Percentiles rank a stretch among this genome's conserved stretches.
Conservation (phyloP, 495 filamentous ascomycete genomes). For the Chaetomidium leptoderma region DNA sequence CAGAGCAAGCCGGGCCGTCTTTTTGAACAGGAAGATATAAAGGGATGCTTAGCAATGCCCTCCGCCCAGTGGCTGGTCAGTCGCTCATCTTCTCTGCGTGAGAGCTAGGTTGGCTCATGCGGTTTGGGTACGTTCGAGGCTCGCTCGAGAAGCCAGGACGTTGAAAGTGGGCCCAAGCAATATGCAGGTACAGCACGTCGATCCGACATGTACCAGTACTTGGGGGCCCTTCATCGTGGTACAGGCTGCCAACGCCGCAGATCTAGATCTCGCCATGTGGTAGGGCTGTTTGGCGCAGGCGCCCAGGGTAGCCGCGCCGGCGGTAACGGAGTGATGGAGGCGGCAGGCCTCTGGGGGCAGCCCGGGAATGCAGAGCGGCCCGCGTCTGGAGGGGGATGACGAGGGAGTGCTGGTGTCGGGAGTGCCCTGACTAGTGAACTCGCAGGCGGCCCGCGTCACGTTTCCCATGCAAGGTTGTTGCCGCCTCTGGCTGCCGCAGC, state of each 20-base stretch:
- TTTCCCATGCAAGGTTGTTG: constrained; percentile 1
- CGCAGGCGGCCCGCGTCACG: background rate
- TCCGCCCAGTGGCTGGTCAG: background rate
- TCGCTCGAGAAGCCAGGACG: constrained; percentile 17
- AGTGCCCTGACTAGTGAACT: background rate
- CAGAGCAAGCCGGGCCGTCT: background rate
- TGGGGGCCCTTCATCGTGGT: constrained; percentile 4
- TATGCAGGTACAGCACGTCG: constrained; percentile 26
- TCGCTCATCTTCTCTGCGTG: background rate
- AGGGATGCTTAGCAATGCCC: background rate
- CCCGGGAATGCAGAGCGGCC: background rate
- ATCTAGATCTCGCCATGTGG: constrained; percentile 21
- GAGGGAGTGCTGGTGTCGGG: background rate
- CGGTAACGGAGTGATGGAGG: constrained; percentile 17
- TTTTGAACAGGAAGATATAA: constrained; percentile 1
- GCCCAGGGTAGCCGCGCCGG: constrained; percentile 17
- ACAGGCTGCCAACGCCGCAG: constrained; percentile 12
- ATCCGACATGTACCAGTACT: constrained; percentile 25
- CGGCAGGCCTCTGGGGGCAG: background rate
- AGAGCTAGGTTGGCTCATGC: background rate
- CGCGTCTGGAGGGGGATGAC: background rate
- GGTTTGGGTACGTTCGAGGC: constrained; percentile 4
- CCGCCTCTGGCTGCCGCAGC: constrained; percentile 9
- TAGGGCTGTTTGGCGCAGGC: constrained; percentile 23
- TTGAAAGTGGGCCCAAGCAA: constrained; percentile 25